Evolutionary conservation across 2,329 filamentous ascomycete species (phyloP), one percentile per base, ranked within the genome.

Genomic region (Nemania sp.): DNA sequence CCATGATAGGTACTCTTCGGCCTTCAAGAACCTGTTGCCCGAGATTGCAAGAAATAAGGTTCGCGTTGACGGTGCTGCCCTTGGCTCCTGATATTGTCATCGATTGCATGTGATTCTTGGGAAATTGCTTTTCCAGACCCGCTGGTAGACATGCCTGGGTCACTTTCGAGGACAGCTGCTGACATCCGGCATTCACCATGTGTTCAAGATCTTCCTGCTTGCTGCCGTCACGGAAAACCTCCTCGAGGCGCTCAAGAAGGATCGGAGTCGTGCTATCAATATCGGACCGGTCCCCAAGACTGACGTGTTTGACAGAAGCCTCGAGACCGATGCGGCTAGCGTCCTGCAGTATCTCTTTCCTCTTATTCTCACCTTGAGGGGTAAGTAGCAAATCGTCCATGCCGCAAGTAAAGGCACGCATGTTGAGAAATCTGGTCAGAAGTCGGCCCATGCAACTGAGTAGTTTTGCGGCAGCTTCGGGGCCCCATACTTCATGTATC

Each of bases 11-110:
- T 17, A 99, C 96, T 79, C 95, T 87, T 59, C 94, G 87, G 72
- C 95, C 93, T 82, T 99, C 95, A 69, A 99, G 78, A 78, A 97
- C 92, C 74, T 99, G 95, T 73, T 99, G 95, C 53, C 95, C 95
- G 42, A 99, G 84, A 73, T 99, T 97, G 76, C 94, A 98, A 25
- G 94, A 98, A 75, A 99, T 99, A 62, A 97, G 86, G 71, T 96
- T 97, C 52, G 95, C 95, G 74, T 99, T 99, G 76, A 99, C 95
- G 70, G 86, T 81, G 56, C 87, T 90, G 73, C 95, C 95, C 79
- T 99, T 99, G 53, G 95, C 95, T 75, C 95, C 95, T 58, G 95
- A 97, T 13, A 89, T 90, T 20, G 95, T 99, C 95, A 99, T 99
- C 66, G 91, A 87, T 81, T 99, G 95, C 94, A 99, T 99, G 77